Base-by-base conservation (phyloP, 163 green algal species). In the Chlamydomonas reinhardtii region DNA sequence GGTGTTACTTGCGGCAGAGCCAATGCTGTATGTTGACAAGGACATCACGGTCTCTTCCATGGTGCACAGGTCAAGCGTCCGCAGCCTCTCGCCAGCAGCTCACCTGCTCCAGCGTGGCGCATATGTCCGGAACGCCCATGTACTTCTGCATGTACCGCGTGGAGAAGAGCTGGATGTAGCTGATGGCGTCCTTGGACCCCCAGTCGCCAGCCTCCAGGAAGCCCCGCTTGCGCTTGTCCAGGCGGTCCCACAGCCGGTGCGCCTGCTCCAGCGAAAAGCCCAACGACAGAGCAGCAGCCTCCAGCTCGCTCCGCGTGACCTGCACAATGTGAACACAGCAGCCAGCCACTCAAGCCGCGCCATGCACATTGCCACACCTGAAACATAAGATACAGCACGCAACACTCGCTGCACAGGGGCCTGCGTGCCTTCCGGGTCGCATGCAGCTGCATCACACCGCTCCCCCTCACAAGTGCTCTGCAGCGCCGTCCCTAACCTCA, bases 201-300 rank as follows among this genome's bases (percentile, higher is more conserved):
- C 88, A 92, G 79, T 92, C 88, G 0, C 4, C 2, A 5, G 88
- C 48, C 43, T 74, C 75, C 54, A 92, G 61, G 73, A 76, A 92
- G 29, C 88, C 84, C 43, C 82, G 85, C 3, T 66, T n/a, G 0
- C 43, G 43, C 35, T 69, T 68, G 78, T 91, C 88, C 74, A 91
- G 65, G 73, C 88, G 76, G 12, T 85, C 59, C 66, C 86, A 91
- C 43, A 91, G 73, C 43, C 64, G 62, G 31, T 83, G 82, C 20
- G 82, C 82, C 82, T 91, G 87, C 71, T 89, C 75, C 48, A 89
- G 70, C 2, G 83, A 88, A 48, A 90, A 92, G 37, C 83, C 84
- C 27, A 87, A 62, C 0, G 76, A 76, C 54, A 92, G 34, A 0
- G 65, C 73, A 25, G 83, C 86, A 8, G 88, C 85, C 70, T 90